Evolutionary conservation across 371 early-diverging fungal species (phyloP), one percentile per base, ranked within the genome.

Genomic region (Lichtheimia ornata): DNA sequence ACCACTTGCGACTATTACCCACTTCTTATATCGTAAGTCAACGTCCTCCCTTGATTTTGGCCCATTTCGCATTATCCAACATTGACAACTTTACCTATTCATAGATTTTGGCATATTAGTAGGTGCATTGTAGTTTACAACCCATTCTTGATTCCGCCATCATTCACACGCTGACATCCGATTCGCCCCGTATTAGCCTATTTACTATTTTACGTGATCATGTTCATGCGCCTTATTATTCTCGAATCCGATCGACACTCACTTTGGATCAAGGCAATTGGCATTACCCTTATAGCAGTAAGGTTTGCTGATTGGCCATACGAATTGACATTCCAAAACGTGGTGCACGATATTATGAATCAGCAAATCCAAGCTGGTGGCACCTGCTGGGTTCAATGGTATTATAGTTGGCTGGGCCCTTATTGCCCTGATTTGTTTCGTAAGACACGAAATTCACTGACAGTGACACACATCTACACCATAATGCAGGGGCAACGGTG

Each of bases 301-400:
- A 58, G 79, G 20, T 70, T 78, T 63, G 68, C 76, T 17, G 79
- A 75, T 61, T 78, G 79, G 79, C 79, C 79, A 1, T 78, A 78
- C 44, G 79, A 78, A 52, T 53, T 78, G 4, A 66, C 75, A 5
- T 72, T 69, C 22, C 65, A 68, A 49, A 56, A 64, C 2, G 44
- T 72, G 13, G 70, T 71, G 43, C 58, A 61, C 40, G 43, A 65
- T 25, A 20, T 70, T 5, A 74, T 71, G 66, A 44, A 53, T 1
- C 66, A 69, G 59, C 53, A 64, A 41, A 49, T 71, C n/a, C 56
- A 53, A 49, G 59, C 42, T 13, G 77, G 74, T 50, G 62, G 64
- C 6, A 75, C 68, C 5, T 74, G 75, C 50, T 70, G 69, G 50
- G 73, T 72, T 25, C 51, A 63, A 55, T 73, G 73, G 75, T 72